Evolutionary conservation across 192 early-diverging fungal species (phyloP).

Genomic region (Dimargaris cristalligena): DNA sequence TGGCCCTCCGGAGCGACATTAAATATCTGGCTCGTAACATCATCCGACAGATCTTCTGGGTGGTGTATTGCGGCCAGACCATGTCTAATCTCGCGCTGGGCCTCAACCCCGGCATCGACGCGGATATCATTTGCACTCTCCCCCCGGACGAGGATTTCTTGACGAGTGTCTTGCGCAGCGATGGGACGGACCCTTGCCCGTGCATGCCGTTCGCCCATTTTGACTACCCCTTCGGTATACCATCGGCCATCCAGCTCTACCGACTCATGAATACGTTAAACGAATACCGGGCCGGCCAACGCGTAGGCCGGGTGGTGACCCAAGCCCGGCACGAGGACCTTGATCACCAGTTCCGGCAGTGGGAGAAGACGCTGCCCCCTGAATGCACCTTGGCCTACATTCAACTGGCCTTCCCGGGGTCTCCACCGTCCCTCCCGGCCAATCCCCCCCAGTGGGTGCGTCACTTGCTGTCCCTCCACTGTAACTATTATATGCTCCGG

Average conservation of each 20-base stretch:
- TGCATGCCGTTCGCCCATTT: not conserved
- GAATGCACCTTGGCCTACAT: no score
- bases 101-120: not conserved
- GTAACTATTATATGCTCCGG: not conserved
- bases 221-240: not conserved
- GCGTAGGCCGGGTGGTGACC: no score
- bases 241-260: not conserved
- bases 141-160: not conserved
- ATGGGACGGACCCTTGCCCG: not conserved
- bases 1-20: no score
- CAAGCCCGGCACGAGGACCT: no score
- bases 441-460: not conserved
- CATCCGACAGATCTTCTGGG: not conserved
- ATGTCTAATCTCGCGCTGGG: not conserved
- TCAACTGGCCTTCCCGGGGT: no score
- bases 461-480: not conserved
- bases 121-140: not conserved
- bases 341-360: no score
- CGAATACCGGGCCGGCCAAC: not conserved
- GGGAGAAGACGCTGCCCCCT: no score
- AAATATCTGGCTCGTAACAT: not conserved
- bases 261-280: not conserved
- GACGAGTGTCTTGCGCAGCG: not conserved
- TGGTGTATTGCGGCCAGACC: not conserved
- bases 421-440: no score